These are phyloP conservation scores for Lodderomyces orthopsilosis DNA, from an alignment of 1,139 yeast species.

Conservation along the genomic window DNA sequence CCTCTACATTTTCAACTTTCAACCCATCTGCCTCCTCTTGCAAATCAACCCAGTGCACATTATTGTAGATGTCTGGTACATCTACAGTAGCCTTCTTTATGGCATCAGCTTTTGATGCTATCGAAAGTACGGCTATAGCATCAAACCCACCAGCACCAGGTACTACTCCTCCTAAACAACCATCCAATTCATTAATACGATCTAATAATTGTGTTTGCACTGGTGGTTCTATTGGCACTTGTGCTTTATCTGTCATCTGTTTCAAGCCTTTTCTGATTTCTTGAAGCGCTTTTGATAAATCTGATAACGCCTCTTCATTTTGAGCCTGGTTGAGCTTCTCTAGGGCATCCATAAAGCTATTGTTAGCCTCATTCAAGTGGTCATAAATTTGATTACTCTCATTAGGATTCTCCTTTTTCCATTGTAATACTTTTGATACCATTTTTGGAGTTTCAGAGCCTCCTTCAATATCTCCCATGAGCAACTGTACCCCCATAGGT, in stretches of 20 bases:
- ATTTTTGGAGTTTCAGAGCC: slow-evolving; percentile 94
- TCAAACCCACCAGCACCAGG: slow-evolving; percentile 99
- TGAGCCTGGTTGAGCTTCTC: slow-evolving; percentile 23
- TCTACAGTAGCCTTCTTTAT: slow-evolving; percentile 33
- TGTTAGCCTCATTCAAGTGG: slow-evolving; percentile 57
- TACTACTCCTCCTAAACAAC: slow-evolving; percentile 90
- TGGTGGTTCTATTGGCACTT: slow-evolving; percentile 86
- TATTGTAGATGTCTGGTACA: slow-evolving; percentile 24
- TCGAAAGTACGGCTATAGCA: slow-evolving; percentile 74
- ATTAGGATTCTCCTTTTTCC: slow-evolving; percentile 59
- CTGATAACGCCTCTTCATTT: not conserved
- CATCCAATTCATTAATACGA: slow-evolving; percentile 52
- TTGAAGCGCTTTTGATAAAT: not conserved
- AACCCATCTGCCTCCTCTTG: slow-evolving; percentile 60
- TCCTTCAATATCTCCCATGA: slow-evolving; percentile 91
- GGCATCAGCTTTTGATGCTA: slow-evolving; percentile 40
- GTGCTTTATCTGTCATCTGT: slow-evolving; percentile 58
- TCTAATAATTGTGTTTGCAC: slow-evolving; percentile 74
- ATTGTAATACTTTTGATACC: slow-evolving; percentile 69
- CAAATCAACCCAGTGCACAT: slow-evolving; percentile 64
- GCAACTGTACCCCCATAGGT: slow-evolving; percentile 63
- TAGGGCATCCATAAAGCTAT: slow-evolving; percentile 50
- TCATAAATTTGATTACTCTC: slow-evolving; percentile 53
- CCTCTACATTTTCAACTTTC: slow-evolving; percentile 28
- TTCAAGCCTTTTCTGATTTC: slow-evolving; percentile 55